These are phyloP conservation scores for Malania oleifera DNA, from an alignment of 164 flowering plant genomes.

Conservation along the genomic window DNA sequence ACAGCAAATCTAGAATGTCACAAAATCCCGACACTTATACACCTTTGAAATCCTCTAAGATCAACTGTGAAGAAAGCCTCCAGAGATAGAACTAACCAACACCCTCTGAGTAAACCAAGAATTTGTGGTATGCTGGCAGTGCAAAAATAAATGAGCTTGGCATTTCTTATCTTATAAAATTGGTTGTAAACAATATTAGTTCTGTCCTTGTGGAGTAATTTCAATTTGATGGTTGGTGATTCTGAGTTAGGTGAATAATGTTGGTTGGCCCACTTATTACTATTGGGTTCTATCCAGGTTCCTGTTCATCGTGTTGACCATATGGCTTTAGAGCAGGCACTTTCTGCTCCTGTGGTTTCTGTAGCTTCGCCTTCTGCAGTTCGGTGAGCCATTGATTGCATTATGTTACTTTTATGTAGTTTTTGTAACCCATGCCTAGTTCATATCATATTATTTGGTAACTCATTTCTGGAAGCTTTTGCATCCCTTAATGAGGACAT, in stretches of 20 bases:
- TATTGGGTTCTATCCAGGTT: conserved; percentile 34
- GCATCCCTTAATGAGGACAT: too few species aligned
- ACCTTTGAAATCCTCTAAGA: too few species aligned
- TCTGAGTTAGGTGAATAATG: background rate
- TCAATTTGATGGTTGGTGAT: background rate
- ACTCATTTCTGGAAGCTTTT: background rate
- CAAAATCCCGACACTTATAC: too few species aligned
- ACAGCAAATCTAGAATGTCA: too few species aligned
- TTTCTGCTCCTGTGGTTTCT: conserved; percentile 73
- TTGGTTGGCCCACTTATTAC: background rate
- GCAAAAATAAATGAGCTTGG: too few species aligned
- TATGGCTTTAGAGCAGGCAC: conserved; percentile 48
- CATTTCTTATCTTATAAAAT: too few species aligned
- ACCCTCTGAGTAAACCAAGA: too few species aligned
- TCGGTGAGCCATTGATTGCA: conserved; percentile 30
- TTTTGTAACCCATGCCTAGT: background rate
- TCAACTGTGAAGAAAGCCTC: too few species aligned
- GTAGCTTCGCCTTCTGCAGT: conserved; percentile 94
- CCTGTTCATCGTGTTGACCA: conserved; percentile 67
- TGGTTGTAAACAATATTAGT: too few species aligned
- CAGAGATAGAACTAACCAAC: too few species aligned
- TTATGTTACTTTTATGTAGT: background rate
- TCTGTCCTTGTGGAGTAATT: background rate
- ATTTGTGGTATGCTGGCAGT: too few species aligned
- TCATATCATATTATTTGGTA: background rate